Percentiles rank a stretch among this genome's conserved stretches.
phyloP scores from a whole-genome alignment of 2,329 filamentous ascomycete genomes.

The Zopfia rhizophila region DNA sequence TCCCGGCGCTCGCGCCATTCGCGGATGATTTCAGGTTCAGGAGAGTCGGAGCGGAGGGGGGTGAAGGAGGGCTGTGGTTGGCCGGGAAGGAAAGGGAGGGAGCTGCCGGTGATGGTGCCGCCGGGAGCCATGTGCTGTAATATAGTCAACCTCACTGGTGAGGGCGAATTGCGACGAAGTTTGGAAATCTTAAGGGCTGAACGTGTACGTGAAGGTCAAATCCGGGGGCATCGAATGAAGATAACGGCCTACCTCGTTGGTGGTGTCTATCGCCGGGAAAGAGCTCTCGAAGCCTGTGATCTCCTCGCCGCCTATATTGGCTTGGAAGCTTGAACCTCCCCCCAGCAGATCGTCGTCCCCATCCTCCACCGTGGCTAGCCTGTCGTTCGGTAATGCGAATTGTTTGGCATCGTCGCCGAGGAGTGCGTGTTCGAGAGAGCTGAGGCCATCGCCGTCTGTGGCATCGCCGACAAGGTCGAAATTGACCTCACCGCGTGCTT shows the following conservation, averaged over 20 bases:
- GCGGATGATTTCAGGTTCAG: slow-evolving; percentile 86
- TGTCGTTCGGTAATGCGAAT: slow-evolving; percentile 82
- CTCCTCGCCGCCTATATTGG: slow-evolving; percentile 55
- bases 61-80: slow-evolving; percentile 49
- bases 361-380: slow-evolving; percentile 70
- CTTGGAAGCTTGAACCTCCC: slow-evolving; percentile 60
- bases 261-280: slow-evolving; percentile 83
- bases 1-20: slow-evolving; percentile 94
- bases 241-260: slow-evolving; percentile 71
- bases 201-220: neutral
- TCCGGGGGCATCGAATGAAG: neutral
- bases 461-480: slow-evolving; percentile 64
- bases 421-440: slow-evolving; percentile 87
- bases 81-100: slow-evolving; percentile 64
- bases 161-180: neutral
- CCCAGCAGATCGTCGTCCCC: slow-evolving; percentile 78
- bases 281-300: slow-evolving; percentile 81
- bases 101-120: slow-evolving; percentile 80
- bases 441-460: slow-evolving; percentile 81
- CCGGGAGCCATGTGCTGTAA: slow-evolving; percentile 75
- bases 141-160: neutral
- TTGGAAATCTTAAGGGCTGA: neutral
- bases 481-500: slow-evolving; percentile 63
- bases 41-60: slow-evolving; percentile 72
- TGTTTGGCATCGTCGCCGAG: slow-evolving; percentile 93